Evolutionary conservation across 495 filamentous ascomycete genomes (phyloP).

Genomic region (Penicillium atrosanguineum): DNA sequence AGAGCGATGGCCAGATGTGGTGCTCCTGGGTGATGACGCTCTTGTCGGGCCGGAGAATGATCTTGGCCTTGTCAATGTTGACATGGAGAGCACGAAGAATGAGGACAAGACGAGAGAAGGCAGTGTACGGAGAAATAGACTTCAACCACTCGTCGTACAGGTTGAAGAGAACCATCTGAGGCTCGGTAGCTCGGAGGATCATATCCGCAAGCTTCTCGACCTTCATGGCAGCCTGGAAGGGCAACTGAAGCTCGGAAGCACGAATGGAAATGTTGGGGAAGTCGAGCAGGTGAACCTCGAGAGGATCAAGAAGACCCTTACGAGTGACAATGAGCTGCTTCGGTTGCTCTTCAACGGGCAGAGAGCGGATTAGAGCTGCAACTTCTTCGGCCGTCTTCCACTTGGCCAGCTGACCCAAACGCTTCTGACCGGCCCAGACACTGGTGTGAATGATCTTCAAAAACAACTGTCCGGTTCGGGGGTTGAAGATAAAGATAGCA

Average conservation of each 20-base stretch:
- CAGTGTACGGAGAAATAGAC: constrained; percentile 97
- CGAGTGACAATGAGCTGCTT: constrained; percentile 98
- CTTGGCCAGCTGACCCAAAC: constrained; percentile 96
- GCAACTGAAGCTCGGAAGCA: constrained; percentile 94
- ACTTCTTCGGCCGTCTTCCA: constrained; percentile 99
- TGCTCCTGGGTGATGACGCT: constrained; percentile 98
- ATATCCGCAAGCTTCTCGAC: constrained; percentile 98
- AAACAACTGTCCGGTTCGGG: constrained; percentile 95
- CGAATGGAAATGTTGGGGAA: constrained; percentile 99
- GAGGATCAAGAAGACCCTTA: constrained; percentile 94
- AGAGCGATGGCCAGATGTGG: constrained; percentile 95
- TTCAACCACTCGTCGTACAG: constrained; percentile 99
- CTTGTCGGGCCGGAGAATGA: constrained; percentile 96
- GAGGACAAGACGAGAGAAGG: constrained; percentile 93
- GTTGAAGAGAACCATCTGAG: constrained; percentile 99
- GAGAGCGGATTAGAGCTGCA: constrained; percentile 90
- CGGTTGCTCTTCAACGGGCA: constrained; percentile 97
- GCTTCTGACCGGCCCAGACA: constrained; percentile 99
- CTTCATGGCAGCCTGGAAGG: constrained; percentile 99
- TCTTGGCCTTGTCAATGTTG: constrained; percentile 97
- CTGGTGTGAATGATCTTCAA: constrained; percentile 99
- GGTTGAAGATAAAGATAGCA: constrained; percentile 99
- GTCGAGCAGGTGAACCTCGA: constrained; percentile 95
- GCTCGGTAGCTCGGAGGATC: constrained; percentile 96
- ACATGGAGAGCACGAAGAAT: constrained; percentile 96